phyloP scores from a whole-genome alignment of 176 grass and related monocot genomes.

The Bothriochloa decipiens region DNA sequence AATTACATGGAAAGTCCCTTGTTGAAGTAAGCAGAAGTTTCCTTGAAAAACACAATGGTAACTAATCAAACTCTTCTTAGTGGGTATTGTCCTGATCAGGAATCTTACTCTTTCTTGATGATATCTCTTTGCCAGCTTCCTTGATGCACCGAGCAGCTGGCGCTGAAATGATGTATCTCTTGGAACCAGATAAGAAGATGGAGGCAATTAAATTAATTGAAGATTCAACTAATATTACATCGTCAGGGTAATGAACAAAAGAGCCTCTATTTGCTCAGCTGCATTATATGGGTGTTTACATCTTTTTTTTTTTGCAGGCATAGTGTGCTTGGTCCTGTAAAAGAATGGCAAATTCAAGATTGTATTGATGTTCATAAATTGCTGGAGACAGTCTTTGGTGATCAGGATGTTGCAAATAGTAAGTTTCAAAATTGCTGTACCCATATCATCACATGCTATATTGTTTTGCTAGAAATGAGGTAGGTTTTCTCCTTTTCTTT shows the following conservation, averaged over 20 bases:
- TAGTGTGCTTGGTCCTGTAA: slow-evolving; percentile 56
- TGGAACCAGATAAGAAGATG: slow-evolving; percentile 79
- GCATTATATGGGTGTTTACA: slow-evolving; percentile 20
- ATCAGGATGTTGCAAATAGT: slow-evolving; percentile 73
- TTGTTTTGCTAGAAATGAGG: slow-evolving; percentile 1
- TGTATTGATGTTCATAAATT: slow-evolving; percentile 91
- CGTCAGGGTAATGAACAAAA: slow-evolving; percentile 62
- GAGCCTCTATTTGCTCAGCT: slow-evolving; percentile 19
- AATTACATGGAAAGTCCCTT: slow-evolving; percentile 84
- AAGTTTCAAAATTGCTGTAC: slow-evolving; percentile 44
- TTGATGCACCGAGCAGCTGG: slow-evolving; percentile 84
- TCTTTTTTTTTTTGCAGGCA: slow-evolving; percentile 49
- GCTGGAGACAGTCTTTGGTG: slow-evolving; percentile 64
- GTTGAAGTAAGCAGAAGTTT: slow-evolving; percentile 78
- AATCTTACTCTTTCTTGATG: slow-evolving; percentile 18
- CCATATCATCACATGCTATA: slow-evolving; percentile 8
- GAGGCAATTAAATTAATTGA: slow-evolving; percentile 95
- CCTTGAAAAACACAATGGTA: slow-evolving; percentile 89
- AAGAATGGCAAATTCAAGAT: slow-evolving; percentile 78
- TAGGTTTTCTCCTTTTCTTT: not conserved
- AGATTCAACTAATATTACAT: slow-evolving; percentile 73
- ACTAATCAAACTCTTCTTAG: not conserved
- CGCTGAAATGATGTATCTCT: slow-evolving; percentile 90
- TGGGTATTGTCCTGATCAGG: not conserved
- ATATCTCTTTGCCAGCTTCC: slow-evolving; percentile 57